phyloP scores from a whole-genome alignment of 352 stramenopile species.

The Phytophthora cryptogea region DNA sequence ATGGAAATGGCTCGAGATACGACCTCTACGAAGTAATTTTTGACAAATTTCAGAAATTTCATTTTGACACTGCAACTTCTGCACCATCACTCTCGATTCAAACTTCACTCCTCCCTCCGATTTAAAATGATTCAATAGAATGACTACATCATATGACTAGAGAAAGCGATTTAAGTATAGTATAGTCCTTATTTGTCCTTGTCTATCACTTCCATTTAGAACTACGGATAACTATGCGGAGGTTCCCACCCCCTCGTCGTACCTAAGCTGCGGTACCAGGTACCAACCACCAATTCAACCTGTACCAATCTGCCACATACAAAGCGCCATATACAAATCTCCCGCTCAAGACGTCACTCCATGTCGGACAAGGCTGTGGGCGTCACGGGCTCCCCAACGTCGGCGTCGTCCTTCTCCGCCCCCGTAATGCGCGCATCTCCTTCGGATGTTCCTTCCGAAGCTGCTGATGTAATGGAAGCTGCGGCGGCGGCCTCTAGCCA shows the following conservation, averaged over 20 bases:
- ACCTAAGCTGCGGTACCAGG: conserved; percentile 25
- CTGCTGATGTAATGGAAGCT: not conserved
- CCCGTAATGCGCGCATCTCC: conserved; percentile 11
- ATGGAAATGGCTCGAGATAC: not conserved
- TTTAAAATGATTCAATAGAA: conserved; percentile 1
- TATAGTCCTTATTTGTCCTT: no score
- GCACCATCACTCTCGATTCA: conserved; percentile 57
- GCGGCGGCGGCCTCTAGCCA: not conserved
- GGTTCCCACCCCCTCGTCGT: conserved; percentile 1
- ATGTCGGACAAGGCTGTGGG: conserved; percentile 30
- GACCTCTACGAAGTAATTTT: not conserved
- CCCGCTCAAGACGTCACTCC: not conserved
- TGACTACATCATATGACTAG: conserved; percentile 1
- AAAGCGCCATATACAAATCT: conserved; percentile 23
- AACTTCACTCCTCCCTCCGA: conserved; percentile 36
- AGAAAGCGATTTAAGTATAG: no score
- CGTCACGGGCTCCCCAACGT: conserved; percentile 27
- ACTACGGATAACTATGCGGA: not conserved
- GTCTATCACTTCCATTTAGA: not conserved
- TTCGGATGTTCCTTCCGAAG: conserved; percentile 10
- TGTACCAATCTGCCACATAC: conserved; percentile 14
- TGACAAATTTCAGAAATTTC: not conserved
- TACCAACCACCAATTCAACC: conserved; percentile 28
- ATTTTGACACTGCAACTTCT: conserved; percentile 57
- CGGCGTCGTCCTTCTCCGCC: conserved; percentile 18